Conservation (phyloP, 2,329 filamentous ascomycete genomes). For the Epicoccum sorghinum region DNA sequence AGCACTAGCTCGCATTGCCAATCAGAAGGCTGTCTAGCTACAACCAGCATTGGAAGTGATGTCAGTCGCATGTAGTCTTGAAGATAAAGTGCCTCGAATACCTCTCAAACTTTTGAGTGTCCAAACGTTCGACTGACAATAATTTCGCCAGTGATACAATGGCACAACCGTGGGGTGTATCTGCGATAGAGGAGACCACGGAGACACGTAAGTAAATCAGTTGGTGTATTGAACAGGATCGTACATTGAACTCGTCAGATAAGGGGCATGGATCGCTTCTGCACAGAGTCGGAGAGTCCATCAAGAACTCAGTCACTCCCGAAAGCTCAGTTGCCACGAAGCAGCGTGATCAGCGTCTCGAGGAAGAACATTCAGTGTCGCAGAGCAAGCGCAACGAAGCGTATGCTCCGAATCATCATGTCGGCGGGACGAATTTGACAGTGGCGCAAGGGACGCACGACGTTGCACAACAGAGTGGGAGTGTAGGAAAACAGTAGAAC, state of each 20-base stretch:
- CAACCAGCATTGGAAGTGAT: slow-evolving; percentile 1
- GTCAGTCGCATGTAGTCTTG: neutral
- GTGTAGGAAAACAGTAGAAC: neutral
- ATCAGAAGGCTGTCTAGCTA: neutral
- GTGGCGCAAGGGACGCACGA: slow-evolving; percentile 2
- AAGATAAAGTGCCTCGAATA: neutral
- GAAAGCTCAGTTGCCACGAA: slow-evolving; percentile 2
- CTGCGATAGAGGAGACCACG: slow-evolving; percentile 4
- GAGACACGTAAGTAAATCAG: neutral
- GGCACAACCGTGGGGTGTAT: slow-evolving; percentile 12
- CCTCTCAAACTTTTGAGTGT: neutral
- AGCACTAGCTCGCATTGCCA: slow-evolving; percentile 8
- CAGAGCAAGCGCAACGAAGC: neutral
- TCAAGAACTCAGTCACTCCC: slow-evolving; percentile 5
- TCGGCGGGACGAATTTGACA: slow-evolving; percentile 10
- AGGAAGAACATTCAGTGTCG: slow-evolving; percentile 5
- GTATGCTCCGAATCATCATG: slow-evolving; percentile 2
- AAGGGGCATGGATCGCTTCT: slow-evolving; percentile 4
- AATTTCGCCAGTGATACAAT: neutral
- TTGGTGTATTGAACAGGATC: no score
- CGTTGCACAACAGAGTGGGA: neutral
- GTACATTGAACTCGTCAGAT: neutral
- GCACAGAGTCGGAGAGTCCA: slow-evolving; percentile 2
- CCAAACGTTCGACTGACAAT: neutral
- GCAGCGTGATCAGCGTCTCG: slow-evolving; percentile 1